phyloP scores from a whole-genome alignment of 208 protist genomes.

The Acanthamoeba lenticulata region DNA sequence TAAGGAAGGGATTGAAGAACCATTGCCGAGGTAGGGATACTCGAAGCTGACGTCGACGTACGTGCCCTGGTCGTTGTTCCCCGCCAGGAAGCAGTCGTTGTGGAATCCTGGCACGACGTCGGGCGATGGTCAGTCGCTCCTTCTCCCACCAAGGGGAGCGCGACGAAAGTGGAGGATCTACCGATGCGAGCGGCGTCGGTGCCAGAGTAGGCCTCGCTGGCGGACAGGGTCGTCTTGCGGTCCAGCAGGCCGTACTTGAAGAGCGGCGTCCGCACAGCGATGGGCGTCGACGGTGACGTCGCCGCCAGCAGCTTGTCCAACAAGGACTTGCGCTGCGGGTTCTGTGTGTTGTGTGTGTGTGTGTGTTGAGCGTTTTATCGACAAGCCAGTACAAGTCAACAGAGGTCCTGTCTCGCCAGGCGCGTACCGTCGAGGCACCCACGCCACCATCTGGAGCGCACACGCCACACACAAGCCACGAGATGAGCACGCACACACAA shows the following conservation, averaged over 20 bases:
- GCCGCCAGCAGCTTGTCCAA: not conserved
- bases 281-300: not conserved
- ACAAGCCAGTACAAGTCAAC: not conserved
- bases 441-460: not conserved
- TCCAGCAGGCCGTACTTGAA: not conserved
- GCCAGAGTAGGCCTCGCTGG: not conserved
- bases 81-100: not conserved
- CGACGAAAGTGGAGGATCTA: not conserved
- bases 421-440: not conserved
- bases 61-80: not conserved
- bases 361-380: too few species aligned
- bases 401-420: not conserved
- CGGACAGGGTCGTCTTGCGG: not conserved
- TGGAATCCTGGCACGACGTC: not conserved
- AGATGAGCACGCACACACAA: too few species aligned
- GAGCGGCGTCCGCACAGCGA: not conserved
- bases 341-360: too few species aligned
- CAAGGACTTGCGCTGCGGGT: not conserved
- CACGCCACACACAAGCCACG: too few species aligned
- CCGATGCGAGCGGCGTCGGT: not conserved
- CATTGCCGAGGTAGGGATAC: slow-evolving; percentile 2
- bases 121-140: too few species aligned
- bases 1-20: not conserved
- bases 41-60: not conserved
- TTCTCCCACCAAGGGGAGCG: too few species aligned